These are phyloP conservation scores for Pelargonium cotyledonis DNA, from an alignment of 441 rosid genomes.

Conservation along the genomic window DNA sequence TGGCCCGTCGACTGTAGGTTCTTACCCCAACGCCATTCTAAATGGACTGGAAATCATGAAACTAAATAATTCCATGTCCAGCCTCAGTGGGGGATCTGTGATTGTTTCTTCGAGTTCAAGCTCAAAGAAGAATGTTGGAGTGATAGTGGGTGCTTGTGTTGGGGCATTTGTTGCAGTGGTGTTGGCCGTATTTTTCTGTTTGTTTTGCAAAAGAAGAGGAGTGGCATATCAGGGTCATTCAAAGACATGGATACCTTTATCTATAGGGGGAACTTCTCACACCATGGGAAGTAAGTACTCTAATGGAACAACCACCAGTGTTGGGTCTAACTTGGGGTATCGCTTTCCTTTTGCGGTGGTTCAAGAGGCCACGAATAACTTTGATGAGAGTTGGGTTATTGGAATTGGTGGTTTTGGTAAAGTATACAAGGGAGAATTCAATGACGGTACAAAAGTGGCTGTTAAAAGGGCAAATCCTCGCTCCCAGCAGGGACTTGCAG, in stretches of 20 bases:
- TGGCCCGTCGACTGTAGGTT: slow-evolving; percentile 39
- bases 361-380: slow-evolving; percentile 21
- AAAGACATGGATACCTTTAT: slow-evolving; percentile 22
- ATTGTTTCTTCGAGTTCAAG: slow-evolving; percentile 19
- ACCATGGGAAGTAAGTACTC: slow-evolving; percentile 20
- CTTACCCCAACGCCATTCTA: slow-evolving; percentile 46
- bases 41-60: slow-evolving; percentile 85
- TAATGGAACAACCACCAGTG: slow-evolving; percentile 33
- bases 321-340: slow-evolving; percentile 77
- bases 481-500: slow-evolving; percentile 22
- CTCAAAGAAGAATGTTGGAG: slow-evolving; percentile 25
- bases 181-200: slow-evolving; percentile 23
- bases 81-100: slow-evolving; percentile 19
- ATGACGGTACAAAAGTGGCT: slow-evolving; percentile 18
- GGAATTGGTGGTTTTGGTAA: slow-evolving; percentile 24
- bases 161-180: slow-evolving; percentile 31
- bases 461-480: slow-evolving; percentile 20
- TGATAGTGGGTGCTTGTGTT: slow-evolving; percentile 37
- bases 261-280: slow-evolving; percentile 57
- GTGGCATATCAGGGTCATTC: slow-evolving; percentile 30
- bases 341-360: slow-evolving; percentile 45
- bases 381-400: slow-evolving; percentile 19
- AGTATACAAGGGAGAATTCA: slow-evolving; percentile 19
- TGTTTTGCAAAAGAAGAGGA: slow-evolving; percentile 36
- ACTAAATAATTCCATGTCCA: slow-evolving; percentile 47